phyloP scores from a whole-genome alignment of 208 protist species.

The Trypanosoma cruzi region DNA sequence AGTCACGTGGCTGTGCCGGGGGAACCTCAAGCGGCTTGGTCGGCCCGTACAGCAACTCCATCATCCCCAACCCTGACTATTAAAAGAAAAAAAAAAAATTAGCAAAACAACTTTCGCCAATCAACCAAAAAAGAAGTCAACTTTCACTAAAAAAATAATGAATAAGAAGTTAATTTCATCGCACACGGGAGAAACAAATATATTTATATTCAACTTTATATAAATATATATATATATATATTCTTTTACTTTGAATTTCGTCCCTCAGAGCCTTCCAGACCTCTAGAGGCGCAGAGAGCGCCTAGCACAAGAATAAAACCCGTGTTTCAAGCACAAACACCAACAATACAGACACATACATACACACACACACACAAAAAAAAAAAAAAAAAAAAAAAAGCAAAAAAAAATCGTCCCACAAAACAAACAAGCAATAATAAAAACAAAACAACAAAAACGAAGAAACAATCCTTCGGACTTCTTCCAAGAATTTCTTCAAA shows the following conservation, averaged over 20 bases:
- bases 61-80: neutral
- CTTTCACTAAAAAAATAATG: conserved; percentile 4
- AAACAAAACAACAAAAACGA: conserved; percentile 2
- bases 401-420: neutral
- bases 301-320: too few relatives aligned
- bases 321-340: too few relatives aligned
- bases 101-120: neutral
- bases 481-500: neutral
- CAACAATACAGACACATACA: neutral
- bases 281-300: too few relatives aligned
- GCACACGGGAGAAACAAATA: neutral
- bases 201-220: too few relatives aligned
- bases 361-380: too few relatives aligned
- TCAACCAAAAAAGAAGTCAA: neutral
- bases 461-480: neutral
- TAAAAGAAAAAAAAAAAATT: neutral
- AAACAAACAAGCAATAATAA: neutral
- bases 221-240: too few relatives aligned
- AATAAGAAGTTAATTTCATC: conserved; percentile 9
- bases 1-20: conserved; percentile 18
- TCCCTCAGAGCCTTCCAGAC: too few relatives aligned
- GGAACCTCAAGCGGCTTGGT: conserved; percentile 34
- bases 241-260: too few relatives aligned
- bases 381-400: too few relatives aligned
- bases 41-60: conserved; percentile 32